Conservation (phyloP, 805 yeast genomes). For the Candida pseudoglaebosa region DNA sequence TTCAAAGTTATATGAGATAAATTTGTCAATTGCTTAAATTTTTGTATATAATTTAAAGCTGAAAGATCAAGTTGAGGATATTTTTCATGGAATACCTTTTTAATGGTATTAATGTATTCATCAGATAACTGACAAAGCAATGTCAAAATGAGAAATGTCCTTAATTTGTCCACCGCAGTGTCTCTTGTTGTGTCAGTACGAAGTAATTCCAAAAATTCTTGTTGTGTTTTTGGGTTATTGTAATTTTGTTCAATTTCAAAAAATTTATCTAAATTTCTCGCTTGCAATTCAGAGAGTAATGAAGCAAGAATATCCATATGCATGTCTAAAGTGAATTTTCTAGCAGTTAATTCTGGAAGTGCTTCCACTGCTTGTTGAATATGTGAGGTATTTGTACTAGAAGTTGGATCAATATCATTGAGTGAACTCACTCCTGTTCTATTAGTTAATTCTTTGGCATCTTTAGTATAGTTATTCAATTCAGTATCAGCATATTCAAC, state of each 20-base stretch:
- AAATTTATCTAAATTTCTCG: slow-evolving; percentile 82
- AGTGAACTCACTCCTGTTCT: slow-evolving; percentile 70
- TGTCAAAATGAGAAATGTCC: slow-evolving; percentile 82
- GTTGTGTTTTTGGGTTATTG: slow-evolving; percentile 54
- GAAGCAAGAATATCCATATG: slow-evolving; percentile 94
- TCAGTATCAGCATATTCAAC: slow-evolving; percentile 93
- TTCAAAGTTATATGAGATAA: slow-evolving; percentile 12
- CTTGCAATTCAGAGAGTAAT: slow-evolving; percentile 75
- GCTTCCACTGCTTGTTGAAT: slow-evolving; percentile 86
- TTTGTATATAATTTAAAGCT: slow-evolving; percentile 70
- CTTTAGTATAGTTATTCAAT: slow-evolving; percentile 73
- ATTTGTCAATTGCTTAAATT: slow-evolving; percentile 60
- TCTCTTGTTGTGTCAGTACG: slow-evolving; percentile 51
- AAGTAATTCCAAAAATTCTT: slow-evolving; percentile 57
- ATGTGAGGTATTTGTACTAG: slow-evolving; percentile 54
- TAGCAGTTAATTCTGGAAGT: slow-evolving; percentile 85
- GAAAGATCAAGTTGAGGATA: slow-evolving; percentile 53
- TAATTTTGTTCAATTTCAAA: slow-evolving; percentile 91
- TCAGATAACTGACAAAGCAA: slow-evolving; percentile 43
- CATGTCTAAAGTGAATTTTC: slow-evolving; percentile 86
- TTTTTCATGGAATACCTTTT: slow-evolving; percentile 49
- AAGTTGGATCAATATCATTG: slow-evolving; percentile 64
- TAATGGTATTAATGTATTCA: slow-evolving; percentile 49
- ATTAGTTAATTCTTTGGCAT: slow-evolving; percentile 80
- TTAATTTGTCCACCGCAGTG: slow-evolving; percentile 71